A percentile compares a stretch with the other conserved stretches of the same genome.
These are phyloP conservation scores for Phytophthora agathidicida DNA, from an alignment of 352 stramenopile species.

Conservation along the genomic window DNA sequence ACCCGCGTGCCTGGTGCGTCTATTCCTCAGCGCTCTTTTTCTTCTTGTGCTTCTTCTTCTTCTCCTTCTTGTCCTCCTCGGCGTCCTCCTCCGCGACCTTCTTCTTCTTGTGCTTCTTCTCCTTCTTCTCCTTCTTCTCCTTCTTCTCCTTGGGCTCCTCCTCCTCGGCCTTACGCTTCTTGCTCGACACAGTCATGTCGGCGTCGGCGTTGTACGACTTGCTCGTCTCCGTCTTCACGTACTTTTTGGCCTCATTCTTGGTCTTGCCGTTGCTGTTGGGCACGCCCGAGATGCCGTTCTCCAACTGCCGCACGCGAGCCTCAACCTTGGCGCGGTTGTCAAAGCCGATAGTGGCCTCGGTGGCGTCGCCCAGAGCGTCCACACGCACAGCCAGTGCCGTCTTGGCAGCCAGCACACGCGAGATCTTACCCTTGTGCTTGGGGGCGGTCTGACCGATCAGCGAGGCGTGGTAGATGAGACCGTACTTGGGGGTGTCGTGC, in stretches of 20 bases:
- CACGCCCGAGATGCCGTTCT: conserved; percentile 91
- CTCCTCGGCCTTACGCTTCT: conserved; percentile 75
- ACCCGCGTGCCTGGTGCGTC: conserved; percentile 29
- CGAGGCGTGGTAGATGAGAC: conserved; percentile 99
- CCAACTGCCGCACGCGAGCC: conserved; percentile 96
- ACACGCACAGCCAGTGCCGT: conserved; percentile 98
- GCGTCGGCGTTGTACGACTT: conserved; percentile 94
- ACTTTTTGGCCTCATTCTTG: conserved; percentile 92
- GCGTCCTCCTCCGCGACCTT: conserved; percentile 46
- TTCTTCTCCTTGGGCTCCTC: conserved; percentile 80
- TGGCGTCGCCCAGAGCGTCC: conserved; percentile 98
- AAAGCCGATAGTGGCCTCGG: conserved; percentile 95
- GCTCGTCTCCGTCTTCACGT: conserved; percentile 80
- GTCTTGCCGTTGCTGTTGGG: conserved; percentile 90
- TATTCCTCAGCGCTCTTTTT: conserved; percentile 58
- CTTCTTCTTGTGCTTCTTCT: conserved; percentile 89
- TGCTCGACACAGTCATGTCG: conserved; percentile 96
- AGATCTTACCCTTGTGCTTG: conserved; percentile 99
- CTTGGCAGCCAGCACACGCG: conserved; percentile 98
- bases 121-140: conserved; percentile 63
- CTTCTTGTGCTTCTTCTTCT: conserved; percentile 54
- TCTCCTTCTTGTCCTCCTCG: conserved; percentile 38
- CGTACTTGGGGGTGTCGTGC: conserved; percentile 99
- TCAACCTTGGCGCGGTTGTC: conserved; percentile 99
- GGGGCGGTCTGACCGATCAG: conserved; percentile 99